Evolutionary conservation across 768 basidiomycete genomes (phyloP), one percentile per base, ranked within the genome.

Genomic region (Boletus rubropictus): DNA sequence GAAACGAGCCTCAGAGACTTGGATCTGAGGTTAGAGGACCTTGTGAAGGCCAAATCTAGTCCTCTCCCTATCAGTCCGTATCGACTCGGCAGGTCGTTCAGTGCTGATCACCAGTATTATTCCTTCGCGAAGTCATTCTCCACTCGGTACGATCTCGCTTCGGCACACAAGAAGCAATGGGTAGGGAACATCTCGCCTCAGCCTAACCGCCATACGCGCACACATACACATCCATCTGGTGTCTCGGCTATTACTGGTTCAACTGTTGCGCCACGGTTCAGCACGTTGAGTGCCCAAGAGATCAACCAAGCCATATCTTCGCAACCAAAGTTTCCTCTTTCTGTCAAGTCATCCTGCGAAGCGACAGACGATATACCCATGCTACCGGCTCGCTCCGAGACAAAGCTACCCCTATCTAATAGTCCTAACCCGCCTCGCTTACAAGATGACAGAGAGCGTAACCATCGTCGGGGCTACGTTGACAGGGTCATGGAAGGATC

Each of bases 11-110:
- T 87, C 53, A 77, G 72, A 20, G 79, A 86, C 61, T 69, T 94
- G 47, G 68, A 78, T 51, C 77, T 64, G 54, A 81, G 79, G 60
- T 71, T 93, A 42, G 84, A 89, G 65, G 74, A 79, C 51, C 79
- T 89, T 44, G 79, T 70, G 6, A 67, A 68, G 50, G 61, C 56
- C 8, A 60, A 50, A 44, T 60, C 63, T n/a, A 12, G 57, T 40
- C 52, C 47, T 24, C 49, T 49, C 33, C 46, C 50, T 36, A 48
- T 45, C 9, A 37, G 54, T n/a, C 36, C 51, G 2, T 46, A 46
- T 33, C 50, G 55, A 14, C 47, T 52, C 6, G 49, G 48, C 11
- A 58, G 56, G 15, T 58, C 66, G 62, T 62, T 57, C n/a, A 71
- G 58, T 12, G 56, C 57, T 21, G 60, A 64, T 54, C 36, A 55